Evolutionary conservation across 805 yeast species (phyloP), one percentile per base, ranked within the genome.

Genomic region (Ogataea naganishii): DNA sequence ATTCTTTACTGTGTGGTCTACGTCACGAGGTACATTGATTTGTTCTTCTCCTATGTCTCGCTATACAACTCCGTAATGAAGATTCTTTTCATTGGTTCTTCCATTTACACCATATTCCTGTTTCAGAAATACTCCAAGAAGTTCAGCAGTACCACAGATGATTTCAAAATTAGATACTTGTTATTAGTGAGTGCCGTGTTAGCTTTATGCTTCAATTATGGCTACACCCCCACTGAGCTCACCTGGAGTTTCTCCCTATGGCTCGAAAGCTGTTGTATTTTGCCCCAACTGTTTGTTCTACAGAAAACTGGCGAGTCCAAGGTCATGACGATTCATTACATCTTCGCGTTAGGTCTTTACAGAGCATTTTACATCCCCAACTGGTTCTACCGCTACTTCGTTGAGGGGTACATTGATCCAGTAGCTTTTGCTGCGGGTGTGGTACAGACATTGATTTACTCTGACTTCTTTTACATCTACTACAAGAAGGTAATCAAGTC

Each of bases 401-500:
- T 67, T 9, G 89, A 81, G 40, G 69, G 64, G 15, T 63, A 66
- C 39, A 62, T 80, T 34, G 95, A 86, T 47, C 68, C 67, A 39
- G 64, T 88, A 32, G 69, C 94, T 2, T 62, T 89, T 7, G 46
- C 70, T 14, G 80, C 96, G 1, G 97, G 97, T 15, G 37, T 92
- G 20, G 54, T 85, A 23, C 98, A 92, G 62, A 85, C 96, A 0
- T 61, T 75, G 33, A 59, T 92, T 20, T 92, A 92, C 60, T 85
- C 96, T 2, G 98, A 92, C 60, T 92, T 92, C 66, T 92, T 92
- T 62, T 92, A 85, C 60, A 68, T 92, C 40, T 92, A 92, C 60
- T 89, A 89, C 62, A 68, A 63, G 33, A 71, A 65, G 46, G 95
- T 92, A 30, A 64, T 86, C 64, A 76, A 79, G 53, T 94, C 89